A percentile compares a stretch with the other conserved stretches of the same genome.
These are phyloP conservation scores for Colletotrichum sp. DNA, from an alignment of 2,329 filamentous ascomycete species.

Conservation along the genomic window DNA sequence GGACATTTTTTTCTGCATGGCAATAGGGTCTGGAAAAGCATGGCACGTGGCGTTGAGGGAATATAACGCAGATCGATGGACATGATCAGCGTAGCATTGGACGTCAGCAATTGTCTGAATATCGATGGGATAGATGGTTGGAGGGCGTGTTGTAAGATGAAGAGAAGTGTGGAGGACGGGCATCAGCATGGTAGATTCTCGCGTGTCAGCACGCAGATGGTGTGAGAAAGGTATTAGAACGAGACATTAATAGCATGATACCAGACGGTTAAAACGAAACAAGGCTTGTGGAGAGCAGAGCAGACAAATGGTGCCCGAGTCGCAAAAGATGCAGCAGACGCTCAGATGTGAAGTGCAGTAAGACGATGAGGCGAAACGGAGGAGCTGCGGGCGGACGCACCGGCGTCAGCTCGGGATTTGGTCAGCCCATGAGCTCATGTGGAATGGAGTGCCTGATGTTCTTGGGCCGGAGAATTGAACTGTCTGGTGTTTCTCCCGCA, in stretches of 20 bases:
- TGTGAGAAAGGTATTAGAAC: background rate
- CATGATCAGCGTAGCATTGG: background rate
- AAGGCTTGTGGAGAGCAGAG: background rate
- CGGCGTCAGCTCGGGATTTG: background rate
- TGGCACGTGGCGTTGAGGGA: slow-evolving; percentile 22
- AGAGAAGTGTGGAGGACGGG: background rate
- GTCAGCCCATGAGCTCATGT: background rate
- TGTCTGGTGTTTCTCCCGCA: background rate
- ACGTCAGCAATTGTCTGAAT: background rate
- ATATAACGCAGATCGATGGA: background rate
- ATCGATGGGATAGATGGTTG: background rate
- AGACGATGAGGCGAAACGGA: slow-evolving; percentile 15
- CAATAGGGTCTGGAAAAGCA: slow-evolving; percentile 20
- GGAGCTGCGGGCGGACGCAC: background rate
- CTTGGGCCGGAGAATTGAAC: background rate
- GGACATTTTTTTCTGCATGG: slow-evolving; percentile 6
- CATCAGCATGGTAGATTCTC: slow-evolving; percentile 2
- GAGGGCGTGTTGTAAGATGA: background rate
- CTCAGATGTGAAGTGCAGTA: slow-evolving; percentile 4
- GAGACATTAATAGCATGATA: slow-evolving; percentile 21
- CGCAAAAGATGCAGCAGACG: background rate
- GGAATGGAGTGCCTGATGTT: background rate
- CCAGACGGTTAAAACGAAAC: slow-evolving; percentile 18
- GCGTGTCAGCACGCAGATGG: background rate
- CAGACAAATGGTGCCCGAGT: background rate